A percentile compares a stretch with the other conserved stretches of the same genome.
Evolutionary conservation across 768 basidiomycete species (phyloP).

Genomic region (Mycena albidolilacea): DNA sequence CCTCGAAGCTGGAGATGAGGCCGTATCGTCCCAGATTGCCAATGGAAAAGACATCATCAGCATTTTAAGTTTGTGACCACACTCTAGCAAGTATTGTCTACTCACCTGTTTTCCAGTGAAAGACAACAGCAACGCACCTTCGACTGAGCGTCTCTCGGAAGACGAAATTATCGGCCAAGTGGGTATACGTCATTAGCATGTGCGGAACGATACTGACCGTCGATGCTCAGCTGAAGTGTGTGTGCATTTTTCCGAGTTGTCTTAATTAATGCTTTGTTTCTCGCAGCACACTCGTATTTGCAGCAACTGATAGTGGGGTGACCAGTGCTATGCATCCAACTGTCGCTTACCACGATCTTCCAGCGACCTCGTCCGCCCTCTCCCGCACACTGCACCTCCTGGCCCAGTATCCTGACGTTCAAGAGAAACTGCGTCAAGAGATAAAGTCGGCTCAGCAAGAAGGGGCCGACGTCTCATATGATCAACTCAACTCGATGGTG

Average conservation of each 20-base stretch:
- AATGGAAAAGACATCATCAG: constrained; percentile 51
- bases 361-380: no score
- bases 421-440: no score
- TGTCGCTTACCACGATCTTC: not conserved
- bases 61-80: constrained; percentile 33
- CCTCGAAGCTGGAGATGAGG: constrained; percentile 46
- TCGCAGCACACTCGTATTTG: constrained; percentile 35
- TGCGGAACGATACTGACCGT: no score
- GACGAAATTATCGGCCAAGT: no score
- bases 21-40: constrained; percentile 47
- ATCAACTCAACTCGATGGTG: constrained; percentile 46
- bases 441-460: constrained; percentile 36
- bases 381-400: no score
- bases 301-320: constrained; percentile 48
- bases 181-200: no score
- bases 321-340: not conserved
- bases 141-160: no score
- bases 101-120: constrained; percentile 31
- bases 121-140: constrained; percentile 46
- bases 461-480: constrained; percentile 42
- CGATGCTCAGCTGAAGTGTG: constrained; percentile 25
- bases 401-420: no score
- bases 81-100: no score
- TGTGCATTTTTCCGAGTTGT: not conserved
- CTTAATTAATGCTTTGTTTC: constrained; percentile 9